These are phyloP conservation scores for Chlamydomonas reinhardtii DNA, from an alignment of 163 green algal species.

Conservation along the genomic window DNA sequence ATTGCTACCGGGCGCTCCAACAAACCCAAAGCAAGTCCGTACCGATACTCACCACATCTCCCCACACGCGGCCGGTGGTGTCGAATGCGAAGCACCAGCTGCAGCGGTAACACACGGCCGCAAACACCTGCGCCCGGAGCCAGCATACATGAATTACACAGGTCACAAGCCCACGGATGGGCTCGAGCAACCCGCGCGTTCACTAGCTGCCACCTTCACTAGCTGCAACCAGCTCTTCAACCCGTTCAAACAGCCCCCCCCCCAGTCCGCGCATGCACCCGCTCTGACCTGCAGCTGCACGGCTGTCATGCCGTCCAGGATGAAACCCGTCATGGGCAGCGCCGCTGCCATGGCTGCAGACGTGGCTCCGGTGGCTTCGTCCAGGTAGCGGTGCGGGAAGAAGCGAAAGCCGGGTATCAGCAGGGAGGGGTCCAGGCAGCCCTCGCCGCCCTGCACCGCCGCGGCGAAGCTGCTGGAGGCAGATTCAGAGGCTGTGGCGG, in stretches of 20 bases:
- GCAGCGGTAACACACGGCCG: not conserved
- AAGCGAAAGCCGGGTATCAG: constrained; percentile 6
- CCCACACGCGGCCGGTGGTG: constrained; percentile 26
- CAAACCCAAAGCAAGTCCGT: too few relatives aligned
- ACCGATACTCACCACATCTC: not conserved
- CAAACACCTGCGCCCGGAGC: not conserved
- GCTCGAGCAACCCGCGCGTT: too few relatives aligned
- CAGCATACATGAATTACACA: too few relatives aligned
- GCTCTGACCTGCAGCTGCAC: not conserved
- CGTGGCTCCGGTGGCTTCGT: not conserved
- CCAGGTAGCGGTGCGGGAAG: constrained; percentile 23
- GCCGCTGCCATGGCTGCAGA: too few relatives aligned
- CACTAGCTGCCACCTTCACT: too few relatives aligned
- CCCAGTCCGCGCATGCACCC: too few relatives aligned
- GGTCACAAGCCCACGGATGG: too few relatives aligned
- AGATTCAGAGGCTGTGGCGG: not conserved
- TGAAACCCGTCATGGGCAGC: not conserved
- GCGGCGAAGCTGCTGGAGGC: not conserved
- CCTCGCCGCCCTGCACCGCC: not conserved
- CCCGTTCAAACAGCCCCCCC: too few relatives aligned
- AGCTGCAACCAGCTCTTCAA: too few relatives aligned
- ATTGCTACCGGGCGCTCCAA: too few relatives aligned
- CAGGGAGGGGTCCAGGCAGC: not conserved
- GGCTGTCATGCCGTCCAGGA: not conserved
- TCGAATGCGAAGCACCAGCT: constrained; percentile 21